A percentile compares a stretch with the other conserved stretches of the same genome.
Conservation (phyloP, 1,284 basidiomycete genomes). For the Pascua guehoae region DNA sequence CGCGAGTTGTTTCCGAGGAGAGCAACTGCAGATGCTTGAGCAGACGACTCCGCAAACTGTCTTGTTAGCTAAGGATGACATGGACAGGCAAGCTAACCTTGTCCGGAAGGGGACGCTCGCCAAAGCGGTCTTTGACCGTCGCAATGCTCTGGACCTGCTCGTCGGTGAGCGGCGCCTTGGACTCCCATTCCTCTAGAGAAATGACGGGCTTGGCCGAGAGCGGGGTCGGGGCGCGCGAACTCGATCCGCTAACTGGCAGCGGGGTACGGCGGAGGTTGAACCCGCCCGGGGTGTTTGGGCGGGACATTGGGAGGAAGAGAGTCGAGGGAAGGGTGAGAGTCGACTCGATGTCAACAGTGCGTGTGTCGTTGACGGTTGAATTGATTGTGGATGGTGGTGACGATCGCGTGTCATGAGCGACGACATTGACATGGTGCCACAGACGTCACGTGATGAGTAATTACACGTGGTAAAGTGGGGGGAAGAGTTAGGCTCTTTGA, state of each 20-base stretch:
- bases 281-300: constrained; percentile 17
- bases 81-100: constrained; percentile 58
- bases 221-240: constrained; percentile 9
- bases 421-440: background rate
- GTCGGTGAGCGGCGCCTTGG: constrained; percentile 69
- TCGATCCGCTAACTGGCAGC: constrained; percentile 1
- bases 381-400: too few species aligned
- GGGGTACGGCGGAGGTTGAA: constrained; percentile 16
- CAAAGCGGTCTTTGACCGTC: constrained; percentile 61
- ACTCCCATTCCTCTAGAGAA: constrained; percentile 81
- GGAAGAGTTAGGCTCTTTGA: background rate
- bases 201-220: constrained; percentile 26
- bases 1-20: constrained; percentile 43
- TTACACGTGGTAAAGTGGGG: background rate
- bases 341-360: too few species aligned
- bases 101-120: constrained; percentile 61
- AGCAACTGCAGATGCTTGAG: constrained; percentile 24
- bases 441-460: too few species aligned
- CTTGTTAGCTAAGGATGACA: background rate
- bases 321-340: background rate
- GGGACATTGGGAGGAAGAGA: constrained; percentile 9
- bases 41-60: constrained; percentile 27
- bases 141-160: constrained; percentile 65
- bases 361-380: too few species aligned
- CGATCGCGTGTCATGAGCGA: background rate